A percentile compares a stretch with the other conserved stretches of the same genome.
Conservation (phyloP, 164 flowering plant genomes). For the Cinnamomum chago region DNA sequence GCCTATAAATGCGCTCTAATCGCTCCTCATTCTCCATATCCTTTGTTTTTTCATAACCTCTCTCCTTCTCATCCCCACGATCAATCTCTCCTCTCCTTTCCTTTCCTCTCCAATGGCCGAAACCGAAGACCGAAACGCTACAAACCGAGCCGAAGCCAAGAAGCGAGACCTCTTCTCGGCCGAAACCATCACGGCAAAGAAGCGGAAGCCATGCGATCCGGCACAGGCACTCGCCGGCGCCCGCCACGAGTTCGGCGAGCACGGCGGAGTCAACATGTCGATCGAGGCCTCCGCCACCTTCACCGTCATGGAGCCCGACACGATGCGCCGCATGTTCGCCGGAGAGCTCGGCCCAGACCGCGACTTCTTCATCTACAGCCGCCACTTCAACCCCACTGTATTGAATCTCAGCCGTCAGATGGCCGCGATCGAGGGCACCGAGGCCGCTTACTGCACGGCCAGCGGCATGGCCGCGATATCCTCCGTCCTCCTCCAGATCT, state of each 20-base stretch:
- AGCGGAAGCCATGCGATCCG: conserved; percentile 37
- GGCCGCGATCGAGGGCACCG: conserved; percentile 96
- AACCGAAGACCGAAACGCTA: not conserved
- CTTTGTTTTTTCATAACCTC: not conserved
- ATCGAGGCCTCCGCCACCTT: conserved; percentile 97
- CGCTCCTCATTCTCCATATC: not conserved
- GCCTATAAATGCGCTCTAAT: not conserved
- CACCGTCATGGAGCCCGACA: conserved; percentile 98
- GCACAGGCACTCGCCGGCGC: conserved; percentile 60
- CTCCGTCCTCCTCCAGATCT: conserved; percentile 68
- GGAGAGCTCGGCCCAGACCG: conserved; percentile 96
- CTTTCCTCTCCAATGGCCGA: not conserved
- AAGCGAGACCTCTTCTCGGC: not conserved
- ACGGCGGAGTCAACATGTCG: conserved; percentile 99
- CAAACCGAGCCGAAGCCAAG: not conserved
- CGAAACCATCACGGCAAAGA: not conserved
- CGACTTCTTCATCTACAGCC: conserved; percentile 94
- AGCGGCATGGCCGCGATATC: conserved; percentile 94
- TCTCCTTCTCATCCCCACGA: not conserved
- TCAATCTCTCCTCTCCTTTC: not conserved
- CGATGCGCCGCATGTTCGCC: conserved; percentile 76
- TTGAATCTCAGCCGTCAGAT: conserved; percentile 78
- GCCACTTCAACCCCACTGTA: conserved; percentile 95
- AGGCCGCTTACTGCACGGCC: conserved; percentile 94
- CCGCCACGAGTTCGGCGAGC: conserved; percentile 94